Conservation (phyloP, 371 early-diverging fungal species). For the Mucor velutinosus region DNA sequence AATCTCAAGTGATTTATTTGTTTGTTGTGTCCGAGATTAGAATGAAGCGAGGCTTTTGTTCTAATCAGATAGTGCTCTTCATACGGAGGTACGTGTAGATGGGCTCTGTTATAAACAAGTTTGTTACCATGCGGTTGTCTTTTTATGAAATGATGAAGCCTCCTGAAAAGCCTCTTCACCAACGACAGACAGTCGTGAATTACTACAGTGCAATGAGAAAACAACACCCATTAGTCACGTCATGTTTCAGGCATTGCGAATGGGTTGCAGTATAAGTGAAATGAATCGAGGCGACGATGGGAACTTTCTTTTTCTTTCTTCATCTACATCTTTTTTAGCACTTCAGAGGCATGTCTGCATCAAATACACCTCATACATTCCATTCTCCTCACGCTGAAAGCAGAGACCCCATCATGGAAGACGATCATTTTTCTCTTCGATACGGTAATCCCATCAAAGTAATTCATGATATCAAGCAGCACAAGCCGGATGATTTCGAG, state of each 20-base stretch:
- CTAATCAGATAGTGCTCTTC: neutral
- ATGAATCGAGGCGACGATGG: neutral
- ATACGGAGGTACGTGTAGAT: neutral
- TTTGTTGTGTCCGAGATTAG: neutral
- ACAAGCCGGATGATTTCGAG: conserved; percentile 23
- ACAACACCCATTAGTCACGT: neutral
- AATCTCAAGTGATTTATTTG: neutral
- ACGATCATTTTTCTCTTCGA: conserved; percentile 39
- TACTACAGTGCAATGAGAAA: neutral
- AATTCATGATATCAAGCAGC: conserved; percentile 34
- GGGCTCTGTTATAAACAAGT: neutral
- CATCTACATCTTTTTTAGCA: neutral
- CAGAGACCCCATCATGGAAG: conserved; percentile 43
- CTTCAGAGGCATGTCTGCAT: neutral
- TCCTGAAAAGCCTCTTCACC: neutral
- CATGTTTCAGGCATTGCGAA: conserved; percentile 1
- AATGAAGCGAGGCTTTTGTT: neutral
- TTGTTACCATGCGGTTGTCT: neutral
- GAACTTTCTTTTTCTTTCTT: neutral
- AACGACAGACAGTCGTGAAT: too few relatives aligned
- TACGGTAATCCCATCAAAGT: conserved; percentile 45
- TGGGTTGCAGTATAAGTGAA: neutral
- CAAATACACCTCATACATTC: neutral
- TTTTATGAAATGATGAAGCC: neutral
- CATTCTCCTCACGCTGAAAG: conserved; percentile 12